Base-by-base conservation (phyloP, 169 alveolate genomes). In the Miamiensis avidus region DNA sequence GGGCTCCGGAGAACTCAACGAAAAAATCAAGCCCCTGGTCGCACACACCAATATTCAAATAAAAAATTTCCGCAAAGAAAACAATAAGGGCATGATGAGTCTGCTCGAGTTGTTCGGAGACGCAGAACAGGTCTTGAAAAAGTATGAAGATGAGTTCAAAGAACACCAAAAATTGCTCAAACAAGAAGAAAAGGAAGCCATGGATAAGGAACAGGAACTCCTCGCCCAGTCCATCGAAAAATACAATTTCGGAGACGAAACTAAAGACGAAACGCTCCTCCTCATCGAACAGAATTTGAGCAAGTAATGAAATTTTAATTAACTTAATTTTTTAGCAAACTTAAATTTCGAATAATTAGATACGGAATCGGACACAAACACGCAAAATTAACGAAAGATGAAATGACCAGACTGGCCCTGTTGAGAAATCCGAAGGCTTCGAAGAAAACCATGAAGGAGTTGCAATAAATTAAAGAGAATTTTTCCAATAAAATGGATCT, bases 51-150 rank as follows among this genome's bases (percentile, higher is more conserved):
- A 90, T 64, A 86, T 83, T 30, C 78, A 91, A 78, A 81, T 79
- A 29, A 91, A 91, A 72, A 83, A 88, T 31, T 77, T 89, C 32
- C 31, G 86, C n/a, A 87, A 89, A 20, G 65, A 76, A 74, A 78
- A 85, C 64, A 86, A 84, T 30, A 90, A 92, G 65, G 94, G 94
- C 0, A 85, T 93, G 81, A 72, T 91, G 82, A 83, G 81, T 0
- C 81, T 94, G 0, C 81, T 94, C 27, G 86, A 83, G 11, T 89
- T 82, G 78, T 91, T 84, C 76, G 97, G 97, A 1, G 92, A 92
- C 72, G 90, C 96, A 26, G 90, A 90, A 28, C 76, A 76, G 6
- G 76, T 94, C 1, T 72, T 92, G 1, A 83, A 83, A 64, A 64
- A 76, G 25, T 90, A 83, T 75, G 94, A 89, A 78, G 74, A 49